Evolutionary conservation across 2,329 filamentous ascomycete genomes (phyloP).

Genomic region (Botryotinia narcissicola): DNA sequence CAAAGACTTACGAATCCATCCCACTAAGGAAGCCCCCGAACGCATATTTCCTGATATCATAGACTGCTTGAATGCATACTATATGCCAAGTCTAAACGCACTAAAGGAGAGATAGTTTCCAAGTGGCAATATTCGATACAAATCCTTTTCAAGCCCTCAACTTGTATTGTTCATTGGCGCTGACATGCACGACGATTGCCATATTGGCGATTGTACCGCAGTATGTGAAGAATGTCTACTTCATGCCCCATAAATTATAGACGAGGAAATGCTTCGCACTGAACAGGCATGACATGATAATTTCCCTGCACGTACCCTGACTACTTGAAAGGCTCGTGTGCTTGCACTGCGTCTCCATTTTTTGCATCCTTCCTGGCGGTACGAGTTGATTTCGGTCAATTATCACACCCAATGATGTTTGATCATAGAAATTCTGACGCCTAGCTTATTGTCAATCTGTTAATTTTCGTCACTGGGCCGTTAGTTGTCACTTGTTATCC

Average conservation of each 20-base stretch:
- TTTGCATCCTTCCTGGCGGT: neutral
- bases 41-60: neutral
- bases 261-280: neutral
- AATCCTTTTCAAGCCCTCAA: neutral
- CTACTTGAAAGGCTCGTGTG: neutral
- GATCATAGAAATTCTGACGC: neutral
- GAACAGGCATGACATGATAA: neutral
- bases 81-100: neutral
- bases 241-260: neutral
- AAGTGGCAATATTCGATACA: neutral
- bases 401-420: neutral
- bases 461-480: neutral
- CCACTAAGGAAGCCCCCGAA: neutral
- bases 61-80: neutral
- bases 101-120: neutral
- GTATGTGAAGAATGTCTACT: neutral
- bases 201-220: neutral
- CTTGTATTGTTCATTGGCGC: neutral
- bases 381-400: neutral
- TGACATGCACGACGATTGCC: neutral
- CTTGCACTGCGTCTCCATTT: neutral
- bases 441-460: neutral
- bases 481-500: neutral
- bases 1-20: slow-evolving; percentile 1
- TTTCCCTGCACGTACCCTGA: neutral